These are phyloP conservation scores for Aspergillus flavus DNA, from an alignment of 2,329 filamentous ascomycete genomes.

Conservation along the genomic window DNA sequence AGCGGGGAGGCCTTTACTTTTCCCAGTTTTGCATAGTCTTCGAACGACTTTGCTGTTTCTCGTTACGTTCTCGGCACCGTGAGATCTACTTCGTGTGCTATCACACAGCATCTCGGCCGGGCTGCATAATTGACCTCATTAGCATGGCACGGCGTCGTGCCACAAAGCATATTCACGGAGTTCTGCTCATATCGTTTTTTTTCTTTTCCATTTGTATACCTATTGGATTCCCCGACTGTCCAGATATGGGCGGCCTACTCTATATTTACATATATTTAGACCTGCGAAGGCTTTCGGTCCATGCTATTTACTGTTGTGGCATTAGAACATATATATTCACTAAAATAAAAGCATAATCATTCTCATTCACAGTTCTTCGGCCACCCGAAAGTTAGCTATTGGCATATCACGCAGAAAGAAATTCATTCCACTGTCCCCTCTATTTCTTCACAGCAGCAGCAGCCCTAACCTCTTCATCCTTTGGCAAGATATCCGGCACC, in stretches of 20 bases:
- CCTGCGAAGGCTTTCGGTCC: slow-evolving; percentile 4
- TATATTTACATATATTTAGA: slow-evolving; percentile 17
- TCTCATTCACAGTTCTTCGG: neutral
- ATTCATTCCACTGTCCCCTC: neutral
- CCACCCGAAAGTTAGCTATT: neutral
- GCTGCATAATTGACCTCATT: slow-evolving; percentile 21
- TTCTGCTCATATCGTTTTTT: slow-evolving; percentile 21
- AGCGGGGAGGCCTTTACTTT: slow-evolving; percentile 11
- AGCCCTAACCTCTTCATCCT: slow-evolving; percentile 72
- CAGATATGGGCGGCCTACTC: neutral
- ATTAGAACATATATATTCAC: slow-evolving; percentile 3
- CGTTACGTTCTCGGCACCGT: slow-evolving; percentile 2
- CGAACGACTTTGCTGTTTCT: slow-evolving; percentile 8
- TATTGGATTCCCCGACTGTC: slow-evolving; percentile 13
- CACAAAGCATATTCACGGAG: slow-evolving; percentile 30
- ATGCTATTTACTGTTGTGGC: slow-evolving; percentile 1
- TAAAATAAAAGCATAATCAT: slow-evolving; percentile 1
- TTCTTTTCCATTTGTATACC: slow-evolving; percentile 20
- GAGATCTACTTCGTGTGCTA: neutral
- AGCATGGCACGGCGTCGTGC: slow-evolving; percentile 39
- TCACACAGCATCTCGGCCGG: neutral
- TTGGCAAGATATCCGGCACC: slow-evolving; percentile 74
- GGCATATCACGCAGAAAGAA: neutral
- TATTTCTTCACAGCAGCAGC: slow-evolving; percentile 21
- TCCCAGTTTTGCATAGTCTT: slow-evolving; percentile 6